Evolutionary conservation across 306 rosid species (phyloP), one percentile per base, ranked within the genome.

Genomic region (Gleditsia sinensis): DNA sequence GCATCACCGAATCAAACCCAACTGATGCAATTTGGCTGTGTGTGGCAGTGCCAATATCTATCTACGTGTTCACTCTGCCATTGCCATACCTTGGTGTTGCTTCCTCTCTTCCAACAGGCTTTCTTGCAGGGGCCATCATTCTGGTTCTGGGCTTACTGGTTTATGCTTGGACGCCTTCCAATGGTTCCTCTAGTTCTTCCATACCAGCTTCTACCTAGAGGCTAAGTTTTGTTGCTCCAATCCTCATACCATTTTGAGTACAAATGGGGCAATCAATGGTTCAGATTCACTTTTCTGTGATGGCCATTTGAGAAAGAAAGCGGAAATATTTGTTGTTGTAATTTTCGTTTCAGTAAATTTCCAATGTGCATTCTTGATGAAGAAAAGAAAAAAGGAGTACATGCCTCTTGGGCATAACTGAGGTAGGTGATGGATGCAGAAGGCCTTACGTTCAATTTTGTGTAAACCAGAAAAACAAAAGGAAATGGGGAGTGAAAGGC

Each of bases 41-140:
- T 63, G 66, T 83, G 78, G 80, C 98, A 92, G 98, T 92, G 61
- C 98, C 98, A 6, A 90, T 90, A 51, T 83, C 98, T 0, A 80
- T 90, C 36, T 92, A 76, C 46, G 50, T 90, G 81, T 90, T 92
- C 87, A 92, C 98, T 6, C 75, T 92, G 83, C 97, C 96, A 16
- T 81, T 92, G 49, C 97, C 97, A 37, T 90, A 86, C 85, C 83
- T 92, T 20, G 97, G 92, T 0, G 88, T 88, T 57, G 88, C 89
- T 10, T 77, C 94, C 25, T 75, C 98, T 21, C 87, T 92, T 80
- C 98, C 98, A 8, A 55, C 86, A 23, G 96, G 98, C 70, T 92
- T 92, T 59, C 75, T 90, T 30, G 89, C 89, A 14, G 98, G 98
- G 55, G 85, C 91, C 67, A 12, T 85, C 25, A 49, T 92, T 78